Conservation (phyloP, 2,329 filamentous ascomycete species). For the Hymenoscyphus fraxineus region DNA sequence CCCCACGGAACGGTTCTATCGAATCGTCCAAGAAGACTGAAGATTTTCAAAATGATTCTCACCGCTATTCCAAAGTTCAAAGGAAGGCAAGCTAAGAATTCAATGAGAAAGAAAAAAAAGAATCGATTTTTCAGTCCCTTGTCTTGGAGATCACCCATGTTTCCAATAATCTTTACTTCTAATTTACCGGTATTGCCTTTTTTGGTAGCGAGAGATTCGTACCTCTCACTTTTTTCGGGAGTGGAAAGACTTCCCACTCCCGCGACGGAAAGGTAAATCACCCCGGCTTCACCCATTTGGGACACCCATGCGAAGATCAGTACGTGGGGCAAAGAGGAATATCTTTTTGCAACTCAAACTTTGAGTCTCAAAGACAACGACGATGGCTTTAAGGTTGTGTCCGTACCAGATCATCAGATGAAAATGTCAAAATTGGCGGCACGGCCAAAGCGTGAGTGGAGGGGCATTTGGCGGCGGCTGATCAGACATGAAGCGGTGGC, state of each 20-base stretch:
- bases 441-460: background rate
- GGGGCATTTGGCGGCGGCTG: background rate
- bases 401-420: background rate
- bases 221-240: background rate
- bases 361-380: background rate
- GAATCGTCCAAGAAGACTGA: background rate
- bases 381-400: background rate
- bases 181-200: background rate
- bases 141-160: background rate
- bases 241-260: background rate
- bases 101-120: background rate
- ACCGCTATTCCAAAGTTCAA: background rate
- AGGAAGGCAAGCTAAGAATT: background rate
- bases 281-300: background rate
- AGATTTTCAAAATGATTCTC: background rate
- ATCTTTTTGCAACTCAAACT: background rate
- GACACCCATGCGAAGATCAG: background rate
- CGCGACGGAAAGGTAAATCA: background rate
- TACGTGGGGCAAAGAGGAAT: background rate
- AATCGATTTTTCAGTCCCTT: background rate
- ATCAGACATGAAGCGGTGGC: conserved; percentile 10
- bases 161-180: background rate
- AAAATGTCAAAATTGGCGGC: background rate
- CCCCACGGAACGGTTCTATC: background rate
- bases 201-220: background rate